Base-by-base conservation (phyloP, 345 rosid genomes). In the Eucalyptus coolabah region DNA sequence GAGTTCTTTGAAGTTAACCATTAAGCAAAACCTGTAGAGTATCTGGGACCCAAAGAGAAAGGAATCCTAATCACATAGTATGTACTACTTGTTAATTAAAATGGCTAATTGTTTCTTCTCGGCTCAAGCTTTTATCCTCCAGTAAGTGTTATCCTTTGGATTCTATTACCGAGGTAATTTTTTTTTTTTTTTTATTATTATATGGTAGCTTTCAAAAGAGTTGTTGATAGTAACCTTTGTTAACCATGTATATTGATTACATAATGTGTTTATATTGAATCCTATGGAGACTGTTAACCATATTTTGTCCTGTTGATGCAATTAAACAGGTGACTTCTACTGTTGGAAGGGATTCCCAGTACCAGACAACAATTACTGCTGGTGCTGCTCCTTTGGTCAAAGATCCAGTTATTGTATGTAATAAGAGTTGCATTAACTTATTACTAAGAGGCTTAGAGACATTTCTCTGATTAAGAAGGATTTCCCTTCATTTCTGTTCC, bases 271-370 rank as follows among this genome's bases (percentile, higher is more conserved):
- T 40, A 77, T 21, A 21, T 77, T 40, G 85, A 40, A 77, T 77
- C 45, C 47, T 23, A 77, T 40, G 28, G 28, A 40, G 30, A 42
- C 47, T 77, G 16, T 77, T 12, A 40, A 77, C 47, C 85, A 40
- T 21, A 40, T 77, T 77, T 86, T 59, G 69, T n/a, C 81, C 50
- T 89, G 26, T 86, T 47, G 42, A n/a, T 89, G 82, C 51, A 86
- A 53, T 54, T 63, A 82, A 19, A 89, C 96, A 98, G 99, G 96
- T 98, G 89, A 98, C 94, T 89, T 95, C 91, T 69, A 98, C 97
- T 83, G 98, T 91, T 47, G 99, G 99, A 90, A 97, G 96, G 93
- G 99, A 98, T 92, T 88, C 93, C 1, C 96, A 92, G 92, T 92
- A 93, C 91, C 98, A 94, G 89, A 93, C 93, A 60, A 93, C 93